Evolutionary conservation across 306 rosid genomes (phyloP), one percentile per base, ranked within the genome.

Genomic region (Senna siamea): DNA sequence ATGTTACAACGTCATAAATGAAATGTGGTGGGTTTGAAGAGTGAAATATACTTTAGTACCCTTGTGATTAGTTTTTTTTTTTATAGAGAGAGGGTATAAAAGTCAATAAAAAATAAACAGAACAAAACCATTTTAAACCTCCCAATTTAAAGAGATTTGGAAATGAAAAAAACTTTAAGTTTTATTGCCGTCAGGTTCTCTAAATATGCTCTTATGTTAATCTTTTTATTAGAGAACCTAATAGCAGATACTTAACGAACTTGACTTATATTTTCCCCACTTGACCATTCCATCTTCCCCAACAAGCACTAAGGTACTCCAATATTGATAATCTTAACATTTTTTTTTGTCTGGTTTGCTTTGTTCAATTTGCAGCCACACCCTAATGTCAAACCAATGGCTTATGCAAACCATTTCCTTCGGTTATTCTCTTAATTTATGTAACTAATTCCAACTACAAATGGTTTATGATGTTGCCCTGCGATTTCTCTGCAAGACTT

Each of bases 371-470:
- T 80, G 85, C 89, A 93, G 98, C 82, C 97, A 43, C 98, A 93
- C 84, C 98, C 98, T 60, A 92, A 93, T 38, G 93, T 93, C 51
- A 93, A 87, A 84, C 98, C 98, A 19, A 93, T 93, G 98, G 98
- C 93, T 35, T 93, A 93, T 69, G 98, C 98, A 40, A 93, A 92
- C 78, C 89, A 93, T 89, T 93, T 93, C 89, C 87, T 91, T 75
- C 78, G 90, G 55, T 78, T 91, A 84, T 91, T 89, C 75, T 89
- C 90, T 80, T 91, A 64, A 56, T 68, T 23, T 62, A 22, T 37
- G 6, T 37, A 37, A 1, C 1, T 26, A 26, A n/a, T n/a, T n/a
- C n/a, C 2, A 77, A 79, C 76, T 78, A 79, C 76, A 57, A 26
- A 22, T 60, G 79, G 51, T 13, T 74, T 69, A 28, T 77, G 47